phyloP scores from a whole-genome alignment of 2,329 filamentous ascomycete genomes.

The Blumeria graminis region DNA sequence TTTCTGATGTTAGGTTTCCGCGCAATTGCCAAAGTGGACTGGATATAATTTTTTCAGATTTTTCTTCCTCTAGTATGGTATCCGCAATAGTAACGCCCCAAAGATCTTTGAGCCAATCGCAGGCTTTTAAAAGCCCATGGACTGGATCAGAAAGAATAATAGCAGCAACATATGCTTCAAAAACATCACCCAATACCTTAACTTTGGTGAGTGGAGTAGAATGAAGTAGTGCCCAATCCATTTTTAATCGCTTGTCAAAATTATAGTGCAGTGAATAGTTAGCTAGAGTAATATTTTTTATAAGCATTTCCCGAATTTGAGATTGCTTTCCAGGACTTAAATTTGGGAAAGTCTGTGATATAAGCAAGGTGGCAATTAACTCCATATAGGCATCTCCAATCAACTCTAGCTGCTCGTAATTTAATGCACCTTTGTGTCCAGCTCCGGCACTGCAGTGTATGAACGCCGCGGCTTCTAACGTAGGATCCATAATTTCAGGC shows the following conservation, averaged over 20 bases:
- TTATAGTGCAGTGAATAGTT: slow-evolving; percentile 46
- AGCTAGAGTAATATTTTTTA: slow-evolving; percentile 59
- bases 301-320: slow-evolving; percentile 52
- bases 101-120: slow-evolving; percentile 48
- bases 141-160: slow-evolving; percentile 42
- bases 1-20: slow-evolving; percentile 3
- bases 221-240: slow-evolving; percentile 14
- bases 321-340: slow-evolving; percentile 44
- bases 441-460: slow-evolving; percentile 26
- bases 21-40: slow-evolving; percentile 13
- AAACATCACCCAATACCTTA: slow-evolving; percentile 67
- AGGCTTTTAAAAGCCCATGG: slow-evolving; percentile 34
- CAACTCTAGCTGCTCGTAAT: slow-evolving; percentile 70
- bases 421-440: slow-evolving; percentile 12
- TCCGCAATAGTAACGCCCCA: slow-evolving; percentile 43
- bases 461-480: slow-evolving; percentile 38
- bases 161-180: slow-evolving; percentile 75
- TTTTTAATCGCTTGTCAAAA: slow-evolving; percentile 37
- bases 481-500: slow-evolving; percentile 32
- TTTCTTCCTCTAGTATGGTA: slow-evolving; percentile 23
- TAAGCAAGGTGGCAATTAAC: slow-evolving; percentile 47
- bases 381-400: slow-evolving; percentile 74
- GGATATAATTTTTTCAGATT: slow-evolving; percentile 5
- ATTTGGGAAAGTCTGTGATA: slow-evolving; percentile 45
- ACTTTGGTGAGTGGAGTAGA: slow-evolving; percentile 25